phyloP scores from a whole-genome alignment of 306 rosid species.

The Cicer bijugum region DNA sequence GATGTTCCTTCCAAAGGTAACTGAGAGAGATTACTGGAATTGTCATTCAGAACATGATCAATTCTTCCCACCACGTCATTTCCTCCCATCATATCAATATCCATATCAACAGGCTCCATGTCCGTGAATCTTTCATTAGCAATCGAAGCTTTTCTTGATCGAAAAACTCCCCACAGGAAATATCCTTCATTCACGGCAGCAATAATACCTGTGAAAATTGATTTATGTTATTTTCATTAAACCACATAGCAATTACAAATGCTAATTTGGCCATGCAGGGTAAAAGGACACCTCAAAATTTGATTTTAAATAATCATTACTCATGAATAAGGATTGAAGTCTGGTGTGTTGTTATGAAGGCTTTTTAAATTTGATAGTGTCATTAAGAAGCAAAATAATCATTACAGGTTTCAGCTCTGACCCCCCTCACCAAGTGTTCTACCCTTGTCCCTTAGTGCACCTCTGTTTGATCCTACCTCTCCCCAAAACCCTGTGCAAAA shows the following conservation, averaged over 20 bases:
- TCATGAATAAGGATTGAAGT: neutral
- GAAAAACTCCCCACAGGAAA: constrained; percentile 72
- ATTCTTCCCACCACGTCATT: constrained; percentile 41
- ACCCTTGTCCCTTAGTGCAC: too few relatives aligned
- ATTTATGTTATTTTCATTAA: constrained; percentile 21
- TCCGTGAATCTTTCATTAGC: constrained; percentile 25
- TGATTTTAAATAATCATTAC: constrained; percentile 10
- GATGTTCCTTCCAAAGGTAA: neutral
- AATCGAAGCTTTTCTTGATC: constrained; percentile 12
- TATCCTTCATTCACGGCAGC: constrained; percentile 36
- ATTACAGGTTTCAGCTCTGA: too few relatives aligned
- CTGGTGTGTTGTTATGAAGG: neutral
- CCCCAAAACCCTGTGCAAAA: too few relatives aligned
- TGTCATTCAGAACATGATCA: constrained; percentile 40
- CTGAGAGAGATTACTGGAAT: constrained; percentile 15
- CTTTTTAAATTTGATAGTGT: neutral
- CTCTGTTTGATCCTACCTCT: too few relatives aligned
- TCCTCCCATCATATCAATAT: constrained; percentile 64
- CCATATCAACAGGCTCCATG: constrained; percentile 53
- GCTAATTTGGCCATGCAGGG: neutral
- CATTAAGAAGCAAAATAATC: too few relatives aligned
- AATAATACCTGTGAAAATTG: constrained; percentile 49
- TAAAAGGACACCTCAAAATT: constrained; percentile 9
- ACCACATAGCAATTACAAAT: constrained; percentile 32
- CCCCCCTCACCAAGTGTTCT: too few relatives aligned